These are phyloP conservation scores for Calonectria multiphialidica DNA, from an alignment of 2,329 filamentous ascomycete species.

Conservation along the genomic window DNA sequence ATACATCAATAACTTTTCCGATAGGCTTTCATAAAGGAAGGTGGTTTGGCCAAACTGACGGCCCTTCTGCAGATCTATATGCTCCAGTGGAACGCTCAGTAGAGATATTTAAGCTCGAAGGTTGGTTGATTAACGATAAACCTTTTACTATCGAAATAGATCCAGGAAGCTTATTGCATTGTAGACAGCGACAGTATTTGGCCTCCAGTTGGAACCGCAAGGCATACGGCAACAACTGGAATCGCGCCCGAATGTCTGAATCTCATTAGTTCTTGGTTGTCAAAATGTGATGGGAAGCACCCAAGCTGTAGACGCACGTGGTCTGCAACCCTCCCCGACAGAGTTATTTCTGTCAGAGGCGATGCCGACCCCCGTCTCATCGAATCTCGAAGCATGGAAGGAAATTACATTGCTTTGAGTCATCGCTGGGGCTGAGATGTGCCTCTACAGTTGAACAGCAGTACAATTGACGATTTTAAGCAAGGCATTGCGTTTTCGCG, in stretches of 20 bases:
- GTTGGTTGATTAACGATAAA: not conserved
- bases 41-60: not conserved
- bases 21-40: slow-evolving; percentile 6
- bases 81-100: not conserved
- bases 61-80: not conserved
- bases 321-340: not conserved
- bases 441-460: slow-evolving; percentile 9
- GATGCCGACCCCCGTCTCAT: not conserved
- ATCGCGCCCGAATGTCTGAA: not conserved
- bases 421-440: slow-evolving; percentile 25
- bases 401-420: slow-evolving; percentile 7
- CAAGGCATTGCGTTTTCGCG: not conserved
- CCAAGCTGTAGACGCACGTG: not conserved
- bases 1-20: not conserved
- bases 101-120: not conserved
- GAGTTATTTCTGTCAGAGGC: not conserved
- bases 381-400: not conserved
- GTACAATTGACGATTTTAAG: not conserved
- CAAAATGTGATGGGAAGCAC: not conserved
- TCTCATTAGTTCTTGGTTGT: not conserved
- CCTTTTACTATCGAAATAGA: not conserved
- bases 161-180: not conserved
- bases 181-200: not conserved
- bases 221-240: not conserved
- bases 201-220: not conserved